Percentiles rank a stretch among this genome's conserved stretches.
Evolutionary conservation across 352 stramenopile genomes (phyloP).

Genomic region (Phytophthora citricola): DNA sequence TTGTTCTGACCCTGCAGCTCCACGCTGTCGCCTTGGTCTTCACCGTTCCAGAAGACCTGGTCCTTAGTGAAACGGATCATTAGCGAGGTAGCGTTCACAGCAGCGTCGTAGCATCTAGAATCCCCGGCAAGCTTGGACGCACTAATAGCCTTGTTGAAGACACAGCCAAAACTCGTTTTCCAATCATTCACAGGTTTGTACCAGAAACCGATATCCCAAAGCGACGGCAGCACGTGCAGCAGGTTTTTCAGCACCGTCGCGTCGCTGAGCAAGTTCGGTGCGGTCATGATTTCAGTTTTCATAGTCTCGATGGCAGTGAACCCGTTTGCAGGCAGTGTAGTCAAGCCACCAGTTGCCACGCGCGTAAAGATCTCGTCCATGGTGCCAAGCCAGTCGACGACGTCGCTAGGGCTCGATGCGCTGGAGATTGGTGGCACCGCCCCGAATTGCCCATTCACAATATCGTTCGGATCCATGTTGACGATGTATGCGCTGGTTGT

Average conservation of each 20-base stretch:
- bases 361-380: constrained; percentile 55
- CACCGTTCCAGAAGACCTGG: constrained; percentile 54
- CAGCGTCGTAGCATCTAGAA: constrained; percentile 36
- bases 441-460: constrained; percentile 44
- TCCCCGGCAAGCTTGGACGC: constrained; percentile 30
- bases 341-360: constrained; percentile 49
- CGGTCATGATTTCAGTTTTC: constrained; percentile 30
- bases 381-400: constrained; percentile 40
- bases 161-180: constrained; percentile 36
- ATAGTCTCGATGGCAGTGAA: constrained; percentile 47
- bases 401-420: constrained; percentile 18
- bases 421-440: constrained; percentile 39
- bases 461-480: constrained; percentile 31
- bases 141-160: constrained; percentile 39
- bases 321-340: constrained; percentile 41
- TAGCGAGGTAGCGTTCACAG: constrained; percentile 59
- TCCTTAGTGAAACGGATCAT: constrained; percentile 79
- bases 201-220: constrained; percentile 65
- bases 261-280: constrained; percentile 33
- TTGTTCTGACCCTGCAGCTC: constrained; percentile 30
- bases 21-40: constrained; percentile 40
- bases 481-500: not conserved
- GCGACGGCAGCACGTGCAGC: constrained; percentile 44
- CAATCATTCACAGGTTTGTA: constrained; percentile 50
- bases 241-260: constrained; percentile 36